phyloP scores from a whole-genome alignment of 192 early-diverging fungal genomes.

The Coemansia aciculifera region DNA sequence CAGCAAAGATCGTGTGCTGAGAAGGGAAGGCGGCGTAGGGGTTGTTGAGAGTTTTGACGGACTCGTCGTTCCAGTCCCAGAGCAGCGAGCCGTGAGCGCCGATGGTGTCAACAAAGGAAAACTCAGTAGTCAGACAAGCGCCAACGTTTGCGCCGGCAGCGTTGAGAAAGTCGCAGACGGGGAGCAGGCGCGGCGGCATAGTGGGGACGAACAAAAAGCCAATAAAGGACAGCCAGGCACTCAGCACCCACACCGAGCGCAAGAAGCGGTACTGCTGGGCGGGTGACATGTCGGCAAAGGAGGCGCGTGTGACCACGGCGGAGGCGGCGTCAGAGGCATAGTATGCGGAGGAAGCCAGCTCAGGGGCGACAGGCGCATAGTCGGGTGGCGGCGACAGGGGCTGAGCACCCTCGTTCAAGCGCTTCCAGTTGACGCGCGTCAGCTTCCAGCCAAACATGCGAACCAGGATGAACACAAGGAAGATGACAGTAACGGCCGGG shows the following conservation, averaged over 20 bases:
- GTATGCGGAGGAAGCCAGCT: conserved; percentile 9
- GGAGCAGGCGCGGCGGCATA: conserved; percentile 57
- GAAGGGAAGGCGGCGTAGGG: conserved; percentile 56
- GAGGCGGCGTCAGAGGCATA: conserved; percentile 23
- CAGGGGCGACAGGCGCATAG: conserved; percentile 25
- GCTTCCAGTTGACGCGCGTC: conserved; percentile 55
- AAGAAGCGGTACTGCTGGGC: conserved; percentile 58
- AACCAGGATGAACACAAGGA: conserved; percentile 50
- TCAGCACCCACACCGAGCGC: conserved; percentile 53
- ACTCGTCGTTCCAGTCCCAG: conserved; percentile 58
- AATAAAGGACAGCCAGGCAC: conserved; percentile 52
- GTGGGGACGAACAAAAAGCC: conserved; percentile 54
- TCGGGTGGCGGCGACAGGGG: conserved; percentile 25
- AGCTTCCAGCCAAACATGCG: conserved; percentile 59
- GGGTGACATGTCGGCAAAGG: conserved; percentile 47
- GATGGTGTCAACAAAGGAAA: conserved; percentile 49
- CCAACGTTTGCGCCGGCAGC: conserved; percentile 49
- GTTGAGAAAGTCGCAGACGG: conserved; percentile 56
- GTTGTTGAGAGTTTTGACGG: conserved; percentile 57
- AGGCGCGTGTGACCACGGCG: conserved; percentile 22
- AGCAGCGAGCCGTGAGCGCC: conserved; percentile 54
- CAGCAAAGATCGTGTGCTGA: conserved; percentile 56
- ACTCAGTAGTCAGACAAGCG: conserved; percentile 50
- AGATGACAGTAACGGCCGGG: conserved; percentile 47
- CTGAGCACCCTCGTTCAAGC: conserved; percentile 38